phyloP scores from a whole-genome alignment of 1,284 basidiomycete species.

The Xerocomus nothofagi region DNA sequence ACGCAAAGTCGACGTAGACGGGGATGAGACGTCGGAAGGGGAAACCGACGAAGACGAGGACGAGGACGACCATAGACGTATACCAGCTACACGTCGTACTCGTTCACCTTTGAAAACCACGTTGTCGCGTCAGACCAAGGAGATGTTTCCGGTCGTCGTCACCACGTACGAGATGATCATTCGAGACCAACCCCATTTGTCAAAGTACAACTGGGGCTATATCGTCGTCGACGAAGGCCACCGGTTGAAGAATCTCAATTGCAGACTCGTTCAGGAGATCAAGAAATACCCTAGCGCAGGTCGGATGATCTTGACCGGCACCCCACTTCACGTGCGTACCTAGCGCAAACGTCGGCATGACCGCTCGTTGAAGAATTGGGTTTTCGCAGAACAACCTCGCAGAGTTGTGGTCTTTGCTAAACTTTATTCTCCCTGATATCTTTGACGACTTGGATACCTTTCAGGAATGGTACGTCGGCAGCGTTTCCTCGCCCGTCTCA shows the following conservation, averaged over 20 bases:
- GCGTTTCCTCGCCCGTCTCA: background rate
- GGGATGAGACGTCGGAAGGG: constrained; percentile 10
- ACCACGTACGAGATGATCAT: constrained; percentile 97
- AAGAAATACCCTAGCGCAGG: constrained; percentile 86
- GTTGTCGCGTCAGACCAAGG: constrained; percentile 23
- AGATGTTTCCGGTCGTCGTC: constrained; percentile 76
- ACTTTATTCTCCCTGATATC: constrained; percentile 91
- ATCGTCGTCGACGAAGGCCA: constrained; percentile 97
- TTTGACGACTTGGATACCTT: constrained; percentile 90
- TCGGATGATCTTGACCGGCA: constrained; percentile 91
- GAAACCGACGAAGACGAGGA: constrained; percentile 15
- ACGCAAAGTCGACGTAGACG: constrained; percentile 18
- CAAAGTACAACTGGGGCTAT: constrained; percentile 82
- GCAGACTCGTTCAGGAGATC: constrained; percentile 87
- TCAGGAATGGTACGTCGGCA: constrained; percentile 74
- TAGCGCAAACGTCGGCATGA: background rate
- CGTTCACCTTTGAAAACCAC: constrained; percentile 1
- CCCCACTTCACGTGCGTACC: constrained; percentile 79
- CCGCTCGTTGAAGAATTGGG: background rate
- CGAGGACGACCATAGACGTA: constrained; percentile 12
- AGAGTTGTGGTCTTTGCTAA: constrained; percentile 93
- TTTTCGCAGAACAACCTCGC: constrained; percentile 80
- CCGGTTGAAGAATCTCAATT: constrained; percentile 90
- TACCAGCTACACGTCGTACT: constrained; percentile 24
- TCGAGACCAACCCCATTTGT: constrained; percentile 69